Evolutionary conservation across 768 basidiomycete genomes (phyloP).

Genomic region (Suillus luteus): DNA sequence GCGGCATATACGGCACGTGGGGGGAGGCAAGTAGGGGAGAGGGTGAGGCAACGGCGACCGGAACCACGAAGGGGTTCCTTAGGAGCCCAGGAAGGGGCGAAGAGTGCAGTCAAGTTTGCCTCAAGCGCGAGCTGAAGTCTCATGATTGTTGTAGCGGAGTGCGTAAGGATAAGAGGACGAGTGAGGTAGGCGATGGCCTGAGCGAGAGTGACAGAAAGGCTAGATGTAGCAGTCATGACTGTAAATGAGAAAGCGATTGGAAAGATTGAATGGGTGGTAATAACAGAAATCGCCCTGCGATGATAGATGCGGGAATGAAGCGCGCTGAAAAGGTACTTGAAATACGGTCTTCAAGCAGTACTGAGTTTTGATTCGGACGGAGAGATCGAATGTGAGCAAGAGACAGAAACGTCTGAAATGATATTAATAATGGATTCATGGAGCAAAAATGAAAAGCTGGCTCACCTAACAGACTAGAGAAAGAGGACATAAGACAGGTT

Average conservation of each 20-base stretch:
- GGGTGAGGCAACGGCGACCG: constrained; percentile 71
- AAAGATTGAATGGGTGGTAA: constrained; percentile 17
- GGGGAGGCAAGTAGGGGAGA: constrained; percentile 68
- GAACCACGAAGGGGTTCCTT: constrained; percentile 68
- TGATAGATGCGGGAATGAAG: constrained; percentile 25
- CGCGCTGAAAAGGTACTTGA: constrained; percentile 29
- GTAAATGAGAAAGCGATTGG: constrained; percentile 1
- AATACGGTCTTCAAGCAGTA: constrained; percentile 18
- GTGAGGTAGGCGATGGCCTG: constrained; percentile 78
- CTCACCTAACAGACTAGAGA: constrained; percentile 30
- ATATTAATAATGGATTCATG: constrained; percentile 3
- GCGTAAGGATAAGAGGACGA: constrained; percentile 55
- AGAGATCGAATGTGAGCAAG: constrained; percentile 23
- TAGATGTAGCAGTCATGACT: constrained; percentile 40
- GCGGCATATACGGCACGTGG: constrained; percentile 72
- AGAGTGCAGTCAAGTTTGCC: constrained; percentile 70
- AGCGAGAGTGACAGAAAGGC: constrained; percentile 67
- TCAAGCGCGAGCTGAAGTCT: constrained; percentile 74
- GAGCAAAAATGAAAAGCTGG: constrained; percentile 3
- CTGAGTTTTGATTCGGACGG: constrained; percentile 30
- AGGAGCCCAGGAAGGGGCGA: constrained; percentile 65
- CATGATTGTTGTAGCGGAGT: constrained; percentile 62
- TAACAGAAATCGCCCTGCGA: constrained; percentile 35
- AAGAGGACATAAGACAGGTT: constrained; percentile 14
- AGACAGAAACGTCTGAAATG: constrained; percentile 16